Conservation (phyloP, 2,329 filamentous ascomycete genomes). For the Byssothecium circinans region DNA sequence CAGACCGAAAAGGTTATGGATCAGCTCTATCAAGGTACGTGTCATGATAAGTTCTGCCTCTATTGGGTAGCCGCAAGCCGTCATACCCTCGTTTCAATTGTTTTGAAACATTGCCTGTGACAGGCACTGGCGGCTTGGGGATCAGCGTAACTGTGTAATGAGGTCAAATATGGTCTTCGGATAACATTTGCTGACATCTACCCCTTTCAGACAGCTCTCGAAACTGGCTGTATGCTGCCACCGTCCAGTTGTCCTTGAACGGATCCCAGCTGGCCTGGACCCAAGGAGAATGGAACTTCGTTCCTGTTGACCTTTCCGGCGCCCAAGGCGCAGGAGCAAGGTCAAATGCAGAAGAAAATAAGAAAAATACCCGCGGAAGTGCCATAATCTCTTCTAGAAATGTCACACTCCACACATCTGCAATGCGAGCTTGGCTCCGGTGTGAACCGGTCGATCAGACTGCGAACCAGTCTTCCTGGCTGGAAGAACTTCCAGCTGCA, state of each 20-base stretch:
- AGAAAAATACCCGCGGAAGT: no score
- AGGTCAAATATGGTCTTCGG: no score
- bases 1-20: no score
- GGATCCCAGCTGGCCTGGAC: slow-evolving; percentile 18
- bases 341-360: neutral
- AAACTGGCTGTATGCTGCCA: slow-evolving; percentile 17
- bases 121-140: no score
- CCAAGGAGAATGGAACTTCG: slow-evolving; percentile 18
- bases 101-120: no score
- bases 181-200: slow-evolving; percentile 7
- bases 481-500: no score
- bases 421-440: slow-evolving; percentile 12
- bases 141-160: no score
- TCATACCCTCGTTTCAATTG: no score
- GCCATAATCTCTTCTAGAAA: slow-evolving; percentile 3
- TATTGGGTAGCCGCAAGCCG: no score
- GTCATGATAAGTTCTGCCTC: no score
- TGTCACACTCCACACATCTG: slow-evolving; percentile 12
- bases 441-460: slow-evolving; percentile 10
- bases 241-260: slow-evolving; percentile 12
- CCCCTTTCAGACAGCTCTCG: neutral
- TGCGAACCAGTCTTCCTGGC: slow-evolving; percentile 11
- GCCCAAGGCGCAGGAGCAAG: slow-evolving; percentile 1
- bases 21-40: no score
- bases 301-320: slow-evolving; percentile 11